Base-by-base conservation (phyloP, 2,329 filamentous ascomycete species). In the Mycosphaerella arachidis region DNA sequence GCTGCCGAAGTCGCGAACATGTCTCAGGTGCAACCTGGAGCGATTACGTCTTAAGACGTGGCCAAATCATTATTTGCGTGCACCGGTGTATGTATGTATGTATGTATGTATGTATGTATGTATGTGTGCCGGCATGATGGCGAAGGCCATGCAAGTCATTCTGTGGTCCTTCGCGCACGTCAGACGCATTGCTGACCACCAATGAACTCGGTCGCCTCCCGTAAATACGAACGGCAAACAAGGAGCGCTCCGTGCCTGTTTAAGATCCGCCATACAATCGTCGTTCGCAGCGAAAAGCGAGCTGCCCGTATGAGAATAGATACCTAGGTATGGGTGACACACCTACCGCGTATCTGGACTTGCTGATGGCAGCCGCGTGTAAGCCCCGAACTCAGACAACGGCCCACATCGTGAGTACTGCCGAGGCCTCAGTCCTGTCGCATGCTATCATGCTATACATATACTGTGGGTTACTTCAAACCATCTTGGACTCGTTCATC, bases 121-220 rank as follows among this genome's bases (percentile, higher is more conserved):
- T n/a, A 16, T 16, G 40, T 43, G 59, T 61, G 48, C 54, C 55
- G 55, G 51, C 51, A 43, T 57, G 59, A 46, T 57, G 52, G 57
- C 55, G 58, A 58, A 59, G 58, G 58, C 56, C 53, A 63, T 61
- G 61, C 61, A 63, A 56, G 61, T 63, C 58, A 63, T 61, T 58
- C 51, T 59, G 60, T 55, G 50, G 54, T 55, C 48, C 37, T 54
- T 37, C 27, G 33, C 40, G 37, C 37, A n/a, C 37, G 16, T 13
- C 16, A 6, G 37, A 16, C 37, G 1, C 16, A 16, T 2, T 4
- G 30, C 46, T 52, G 55, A 48, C 40, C 50, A 37, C 48, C 31
- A 53, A 48, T 62, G 18, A 16, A n/a, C n/a, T 43, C 40, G 8
- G 16, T 16, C 6, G 37, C 7, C 37, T 10, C 6, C 37, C 7